Base-by-base conservation (phyloP, 768 basidiomycete genomes). In the Lactarius sp. region DNA sequence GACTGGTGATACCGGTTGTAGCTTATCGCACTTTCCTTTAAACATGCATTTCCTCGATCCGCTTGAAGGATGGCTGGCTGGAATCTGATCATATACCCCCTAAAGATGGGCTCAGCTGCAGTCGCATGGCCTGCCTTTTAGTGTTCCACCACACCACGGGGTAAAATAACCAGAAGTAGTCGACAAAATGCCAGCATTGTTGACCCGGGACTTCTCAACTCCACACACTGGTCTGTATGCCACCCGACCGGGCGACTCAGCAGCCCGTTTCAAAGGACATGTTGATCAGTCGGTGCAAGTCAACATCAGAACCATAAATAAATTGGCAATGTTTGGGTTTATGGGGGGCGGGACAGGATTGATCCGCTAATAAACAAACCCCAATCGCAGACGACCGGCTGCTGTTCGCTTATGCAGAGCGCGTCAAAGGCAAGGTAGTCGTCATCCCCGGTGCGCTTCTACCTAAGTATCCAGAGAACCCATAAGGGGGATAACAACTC, bases 371-470 rank as follows among this genome's bases (percentile, higher is more conserved):
- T 33, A 62, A 52, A 50, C 20, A 56, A 33, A 64, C 57, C 57
- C 39, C 65, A 0, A 59, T 66, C 9, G 18, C 58, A 34, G 66
- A 66, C 34, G 57, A 52, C 9, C 42, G 64, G 39, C 39, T 13
- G 34, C 54, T 66, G 20, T 57, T 64, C 27, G n/a, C 14, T 0
- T 37, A 56, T 33, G 44, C 53, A 4, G 59, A 64, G 16, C 62
- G 66, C 16, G 62, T 41, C 18, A 39, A 49, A 14, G 66, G 53
- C 39, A 66, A 64, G 55, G 58, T 66, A 10, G 62, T 67, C 18
- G 55, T 60, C 34, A 59, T 67, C 33, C 64, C 66, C 13, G 62
- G 62, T 60, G 20, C 49, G 55, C 60, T 42, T 10, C 31, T 12
- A 8, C 31, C 42, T 18, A 44, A 18, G 41, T 34, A 50, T 33